These are phyloP conservation scores for Beauveria australis DNA, from an alignment of 2,329 filamentous ascomycete genomes.

Conservation along the genomic window DNA sequence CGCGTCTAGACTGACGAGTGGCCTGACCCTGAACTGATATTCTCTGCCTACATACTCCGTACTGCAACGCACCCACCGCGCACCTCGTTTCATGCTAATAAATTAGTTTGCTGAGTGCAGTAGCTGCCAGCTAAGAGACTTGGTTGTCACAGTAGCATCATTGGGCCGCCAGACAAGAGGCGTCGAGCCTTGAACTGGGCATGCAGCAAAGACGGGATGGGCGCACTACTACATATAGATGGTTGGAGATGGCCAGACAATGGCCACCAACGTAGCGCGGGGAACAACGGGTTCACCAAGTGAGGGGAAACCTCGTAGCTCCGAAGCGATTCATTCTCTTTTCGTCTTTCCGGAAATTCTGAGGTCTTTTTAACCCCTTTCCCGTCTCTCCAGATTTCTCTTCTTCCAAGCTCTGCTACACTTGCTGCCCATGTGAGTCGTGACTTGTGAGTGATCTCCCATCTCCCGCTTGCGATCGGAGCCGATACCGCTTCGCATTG, in stretches of 20 bases:
- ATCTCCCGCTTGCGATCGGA: background rate
- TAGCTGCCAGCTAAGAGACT: too few species aligned
- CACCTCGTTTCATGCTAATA: too few species aligned
- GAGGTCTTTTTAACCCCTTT: background rate
- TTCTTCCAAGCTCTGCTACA: background rate
- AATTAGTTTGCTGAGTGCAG: too few species aligned
- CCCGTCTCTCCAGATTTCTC: too few species aligned
- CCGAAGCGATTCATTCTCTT: background rate
- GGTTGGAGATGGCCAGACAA: background rate
- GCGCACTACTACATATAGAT: background rate
- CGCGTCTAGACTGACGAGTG: too few species aligned
- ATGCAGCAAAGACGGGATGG: background rate
- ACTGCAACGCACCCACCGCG: too few species aligned
- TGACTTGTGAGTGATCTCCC: background rate
- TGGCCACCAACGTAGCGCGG: background rate
- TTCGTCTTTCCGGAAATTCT: background rate
- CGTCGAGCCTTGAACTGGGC: background rate
- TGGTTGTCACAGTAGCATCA: background rate
- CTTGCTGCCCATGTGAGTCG: background rate
- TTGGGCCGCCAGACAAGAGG: constrained; percentile 6
- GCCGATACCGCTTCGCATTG: constrained; percentile 9
- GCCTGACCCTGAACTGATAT: too few species aligned
- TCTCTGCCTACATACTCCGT: too few species aligned
- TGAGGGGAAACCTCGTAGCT: constrained; percentile 2
- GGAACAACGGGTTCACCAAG: constrained; percentile 3